Conservation (phyloP, 1,284 basidiomycete genomes). For the Tetrapyrgos nigripes region DNA sequence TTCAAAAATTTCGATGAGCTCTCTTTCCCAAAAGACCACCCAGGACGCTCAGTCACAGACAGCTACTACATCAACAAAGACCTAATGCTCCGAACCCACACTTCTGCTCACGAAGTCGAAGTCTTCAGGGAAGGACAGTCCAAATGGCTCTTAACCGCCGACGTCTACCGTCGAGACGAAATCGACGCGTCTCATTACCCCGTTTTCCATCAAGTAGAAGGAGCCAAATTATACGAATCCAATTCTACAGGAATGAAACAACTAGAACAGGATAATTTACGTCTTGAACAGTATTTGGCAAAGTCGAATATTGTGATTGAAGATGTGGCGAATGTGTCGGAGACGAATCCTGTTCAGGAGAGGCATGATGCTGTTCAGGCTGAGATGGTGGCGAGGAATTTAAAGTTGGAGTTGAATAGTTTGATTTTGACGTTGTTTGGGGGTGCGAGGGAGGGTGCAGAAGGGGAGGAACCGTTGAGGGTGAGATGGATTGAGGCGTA, state of each 20-base stretch:
- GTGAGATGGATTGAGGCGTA: constrained; percentile 98
- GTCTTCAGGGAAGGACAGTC: constrained; percentile 81
- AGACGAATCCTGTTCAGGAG: constrained; percentile 83
- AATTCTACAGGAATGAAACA: constrained; percentile 60
- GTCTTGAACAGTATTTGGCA: constrained; percentile 66
- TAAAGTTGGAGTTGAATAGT: constrained; percentile 93
- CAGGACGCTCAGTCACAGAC: constrained; percentile 89
- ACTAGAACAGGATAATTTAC: constrained; percentile 68
- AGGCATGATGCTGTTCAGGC: constrained; percentile 78
- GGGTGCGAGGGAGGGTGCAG: constrained; percentile 50
- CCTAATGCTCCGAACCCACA: constrained; percentile 96
- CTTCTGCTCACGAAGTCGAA: constrained; percentile 97
- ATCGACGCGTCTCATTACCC: constrained; percentile 98
- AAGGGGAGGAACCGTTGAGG: constrained; percentile 70
- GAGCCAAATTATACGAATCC: constrained; percentile 81
- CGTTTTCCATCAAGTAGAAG: constrained; percentile 99
- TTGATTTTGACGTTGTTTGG: constrained; percentile 89
- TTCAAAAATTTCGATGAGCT: constrained; percentile 97
- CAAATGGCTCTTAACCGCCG: constrained; percentile 94
- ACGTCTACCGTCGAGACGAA: constrained; percentile 98
- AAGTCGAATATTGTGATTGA: constrained; percentile 83
- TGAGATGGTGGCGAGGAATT: constrained; percentile 78
- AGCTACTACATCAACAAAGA: constrained; percentile 95
- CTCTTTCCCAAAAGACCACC: constrained; percentile 93
- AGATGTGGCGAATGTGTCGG: constrained; percentile 80